Base-by-base conservation (phyloP, 768 basidiomycete genomes). In the Mycena belliarum region DNA sequence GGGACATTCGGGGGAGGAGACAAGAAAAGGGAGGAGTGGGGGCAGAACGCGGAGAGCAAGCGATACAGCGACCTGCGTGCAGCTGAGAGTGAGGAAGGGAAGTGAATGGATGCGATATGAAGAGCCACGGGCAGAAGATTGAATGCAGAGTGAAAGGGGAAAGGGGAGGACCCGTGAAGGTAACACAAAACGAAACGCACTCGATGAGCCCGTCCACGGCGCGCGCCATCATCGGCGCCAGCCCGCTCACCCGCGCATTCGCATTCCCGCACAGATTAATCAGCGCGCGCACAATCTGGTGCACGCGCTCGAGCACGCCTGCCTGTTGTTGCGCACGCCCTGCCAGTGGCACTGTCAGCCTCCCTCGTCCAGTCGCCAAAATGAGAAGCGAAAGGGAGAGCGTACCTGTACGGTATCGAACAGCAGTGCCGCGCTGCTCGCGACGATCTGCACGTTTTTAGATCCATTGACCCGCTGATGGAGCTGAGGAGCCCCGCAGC, bases 301-400 rank as follows among this genome's bases (percentile, higher is more conserved):
- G 49, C 45, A 63, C 58, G 23, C 57, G 62, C 55, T 63, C 62
- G 26, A 63, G 54, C 16, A 63, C n/a, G n/a, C 28, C 51, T 52
- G 50, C 20, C 25, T 41, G 42, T 63, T 63, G 20, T 44, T 49
- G 20, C 58, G 54, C 3, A 63, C 57, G 15, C 60, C 48, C 23
- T 32, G 29, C 6, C n/a, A 15, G n/a, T 11, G 15, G 29, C 29
- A 6, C 29, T 12, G 29, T 32, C 29, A 32, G 29, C 29, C n/a
- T n/a, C 7, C 6, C 29, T 15, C 11, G 12, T 41, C 2, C 24
- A 2, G 25, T 14, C 42, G 12, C n/a, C n/a, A 14, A 21, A n/a
- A 28, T 12, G 41, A 4, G 11, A 41, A 15, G 9, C 48, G 37
- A 4, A 4, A 14, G 33, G 4, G 33, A 35, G 33, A 4, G 33